Evolutionary conservation across 108 stramenopile species (phyloP).

Genomic region (Cyclostephanos tholiformis): DNA sequence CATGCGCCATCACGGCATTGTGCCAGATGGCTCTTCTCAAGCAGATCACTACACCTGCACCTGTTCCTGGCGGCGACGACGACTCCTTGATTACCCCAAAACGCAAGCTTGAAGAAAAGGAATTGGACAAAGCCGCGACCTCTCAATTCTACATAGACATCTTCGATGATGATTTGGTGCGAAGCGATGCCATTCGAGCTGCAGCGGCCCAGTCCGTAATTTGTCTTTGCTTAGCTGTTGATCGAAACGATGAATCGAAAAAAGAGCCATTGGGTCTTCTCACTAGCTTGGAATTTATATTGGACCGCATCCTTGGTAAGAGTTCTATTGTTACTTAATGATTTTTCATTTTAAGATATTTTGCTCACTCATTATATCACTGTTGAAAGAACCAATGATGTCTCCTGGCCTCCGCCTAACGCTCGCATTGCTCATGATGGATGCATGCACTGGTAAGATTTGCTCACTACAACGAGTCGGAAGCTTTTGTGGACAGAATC

Average conservation of each 20-base stretch:
- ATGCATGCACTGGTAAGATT: slow-evolving; percentile 85
- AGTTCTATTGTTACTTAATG: not conserved
- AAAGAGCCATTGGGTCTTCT: slow-evolving; percentile 68
- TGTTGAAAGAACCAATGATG: slow-evolving; percentile 43
- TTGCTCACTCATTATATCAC: not conserved
- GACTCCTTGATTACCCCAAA: slow-evolving; percentile 19
- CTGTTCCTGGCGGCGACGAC: not conserved
- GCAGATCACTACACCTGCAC: slow-evolving; percentile 66
- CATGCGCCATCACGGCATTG: slow-evolving; percentile 81
- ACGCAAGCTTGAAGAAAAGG: slow-evolving; percentile 23
- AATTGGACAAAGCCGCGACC: slow-evolving; percentile 45
- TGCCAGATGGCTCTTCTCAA: slow-evolving; percentile 74
- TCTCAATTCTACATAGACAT: slow-evolving; percentile 75
- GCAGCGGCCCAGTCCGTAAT: slow-evolving; percentile 84
- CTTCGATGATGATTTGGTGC: slow-evolving; percentile 51
- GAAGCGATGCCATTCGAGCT: slow-evolving; percentile 74
- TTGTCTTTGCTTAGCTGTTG: slow-evolving; percentile 83
- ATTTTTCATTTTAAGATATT: not conserved
- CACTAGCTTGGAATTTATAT: slow-evolving; percentile 69
- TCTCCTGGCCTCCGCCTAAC: slow-evolving; percentile 79
- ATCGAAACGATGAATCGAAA: slow-evolving; percentile 57
- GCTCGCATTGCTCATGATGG: slow-evolving; percentile 79
- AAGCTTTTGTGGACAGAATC: slow-evolving; percentile 65
- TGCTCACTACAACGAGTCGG: slow-evolving; percentile 85
- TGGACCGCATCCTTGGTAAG: slow-evolving; percentile 71